Base-by-base conservation (phyloP, 2,329 filamentous ascomycete genomes). In the Neofusicoccum ribis region DNA sequence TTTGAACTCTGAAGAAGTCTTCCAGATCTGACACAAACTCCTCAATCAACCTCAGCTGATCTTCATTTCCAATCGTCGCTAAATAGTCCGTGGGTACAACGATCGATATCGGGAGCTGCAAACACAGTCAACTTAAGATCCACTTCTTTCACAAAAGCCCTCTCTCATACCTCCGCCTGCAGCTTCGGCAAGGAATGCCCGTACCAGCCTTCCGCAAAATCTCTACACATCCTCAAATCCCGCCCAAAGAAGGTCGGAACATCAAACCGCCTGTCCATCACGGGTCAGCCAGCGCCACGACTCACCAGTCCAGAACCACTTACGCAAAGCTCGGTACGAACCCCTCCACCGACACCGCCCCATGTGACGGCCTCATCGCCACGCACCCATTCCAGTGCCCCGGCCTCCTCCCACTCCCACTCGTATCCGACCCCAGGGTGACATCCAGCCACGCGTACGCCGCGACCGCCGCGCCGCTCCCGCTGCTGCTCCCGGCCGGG, bases 381-480 rank as follows among this genome's bases (percentile, higher is more conserved):
- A 70, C 70, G 50, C 66, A 64, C 12, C 70, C 70, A 39, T 70
- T 70, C 68, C 67, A 69, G n/a, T 63, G 66, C 12, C 56, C 70
- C 8, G 70, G 70, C 27, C 66, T 47, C 15, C 68, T 27, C 15
- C 66, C 65, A 59, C 68, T 72, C n/a, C 70, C 70, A 37, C 61
- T 67, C 3, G 69, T 64, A n/a, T 64, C 62, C 11, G 50, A 34
- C 0, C 63, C 63, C 3, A 65, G 6, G 2, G 51, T 52, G 5
- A 60, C 9, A 14, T 65, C 63, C 4, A 65, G 23, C 63, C 51
- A 65, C 2, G 12, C 50, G n/a, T 65, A 65, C 12, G 63, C 51
- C 7, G 51, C 63, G 12, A 60, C 8, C 5, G 63, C 63, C 5
- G 63, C 63, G 2, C 20, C 63, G 23, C 51, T 60, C 1, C 63